Conservation (phyloP, 2,329 filamentous ascomycete genomes). For the Verticillium tricorpus region DNA sequence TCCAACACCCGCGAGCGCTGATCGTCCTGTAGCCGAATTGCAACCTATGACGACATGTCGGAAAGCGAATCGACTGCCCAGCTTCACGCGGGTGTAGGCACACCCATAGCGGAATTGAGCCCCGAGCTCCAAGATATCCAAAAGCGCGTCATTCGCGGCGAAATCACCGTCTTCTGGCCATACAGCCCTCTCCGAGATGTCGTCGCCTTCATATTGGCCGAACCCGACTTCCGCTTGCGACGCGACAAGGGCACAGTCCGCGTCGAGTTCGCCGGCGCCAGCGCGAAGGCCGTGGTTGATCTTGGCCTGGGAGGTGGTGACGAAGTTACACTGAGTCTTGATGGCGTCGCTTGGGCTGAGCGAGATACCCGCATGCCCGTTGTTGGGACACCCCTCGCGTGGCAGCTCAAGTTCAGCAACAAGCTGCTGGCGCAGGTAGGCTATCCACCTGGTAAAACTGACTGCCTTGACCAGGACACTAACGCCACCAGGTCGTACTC, state of each 20-base stretch:
- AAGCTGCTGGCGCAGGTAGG: conserved; percentile 44
- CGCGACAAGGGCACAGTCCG: conserved; percentile 75
- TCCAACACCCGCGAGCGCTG: not conserved
- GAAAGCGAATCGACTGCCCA: conserved; percentile 9
- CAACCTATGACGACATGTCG: conserved; percentile 13
- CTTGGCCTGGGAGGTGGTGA: conserved; percentile 75
- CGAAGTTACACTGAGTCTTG: conserved; percentile 63
- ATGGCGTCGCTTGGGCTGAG: conserved; percentile 62
- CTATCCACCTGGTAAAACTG: not conserved
- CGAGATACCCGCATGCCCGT: conserved; percentile 42
- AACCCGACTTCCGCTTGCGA: conserved; percentile 78
- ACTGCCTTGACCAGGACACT: not conserved
- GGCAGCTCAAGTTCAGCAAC: conserved; percentile 53
- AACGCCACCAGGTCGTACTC: not conserved
- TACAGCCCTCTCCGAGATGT: conserved; percentile 74
- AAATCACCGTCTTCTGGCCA: conserved; percentile 86
- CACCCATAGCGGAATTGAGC: conserved; percentile 51
- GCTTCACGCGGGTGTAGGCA: conserved; percentile 18
- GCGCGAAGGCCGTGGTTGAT: conserved; percentile 64
- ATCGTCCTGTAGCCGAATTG: not conserved
- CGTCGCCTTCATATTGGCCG: conserved; percentile 75
- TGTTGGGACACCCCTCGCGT: conserved; percentile 49
- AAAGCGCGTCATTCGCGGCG: conserved; percentile 55
- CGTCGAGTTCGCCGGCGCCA: conserved; percentile 65
- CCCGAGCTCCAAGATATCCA: conserved; percentile 39